A percentile compares a stretch with the other conserved stretches of the same genome.
phyloP scores from a whole-genome alignment of 2,329 filamentous ascomycete species.

The Fusarium ambrosium region DNA sequence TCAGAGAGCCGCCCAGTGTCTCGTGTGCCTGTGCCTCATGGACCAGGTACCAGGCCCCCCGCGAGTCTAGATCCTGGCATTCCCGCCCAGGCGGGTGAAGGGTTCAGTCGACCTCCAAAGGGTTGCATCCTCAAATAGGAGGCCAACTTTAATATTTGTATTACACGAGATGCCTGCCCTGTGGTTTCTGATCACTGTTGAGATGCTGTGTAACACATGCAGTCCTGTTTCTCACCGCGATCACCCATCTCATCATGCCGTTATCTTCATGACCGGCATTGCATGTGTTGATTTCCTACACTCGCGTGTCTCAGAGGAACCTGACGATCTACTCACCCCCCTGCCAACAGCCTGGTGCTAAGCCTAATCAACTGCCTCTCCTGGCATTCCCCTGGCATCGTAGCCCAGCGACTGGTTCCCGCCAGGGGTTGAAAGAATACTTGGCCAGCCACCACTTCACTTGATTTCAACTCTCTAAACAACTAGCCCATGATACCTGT shows the following conservation, averaged over 20 bases:
- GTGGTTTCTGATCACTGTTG: neutral
- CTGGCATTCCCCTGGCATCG: slow-evolving; percentile 19
- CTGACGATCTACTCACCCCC: slow-evolving; percentile 9
- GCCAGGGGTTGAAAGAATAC: neutral
- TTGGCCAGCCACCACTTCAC: neutral
- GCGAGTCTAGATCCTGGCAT: slow-evolving; percentile 24
- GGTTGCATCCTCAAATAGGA: slow-evolving; percentile 17
- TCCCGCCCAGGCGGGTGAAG: neutral
- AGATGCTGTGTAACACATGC: neutral
- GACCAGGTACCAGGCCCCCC: neutral
- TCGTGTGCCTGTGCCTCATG: slow-evolving; percentile 9
- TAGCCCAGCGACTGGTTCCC: slow-evolving; percentile 20
- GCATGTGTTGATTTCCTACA: slow-evolving; percentile 3
- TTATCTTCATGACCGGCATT: neutral
- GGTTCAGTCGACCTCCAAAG: neutral
- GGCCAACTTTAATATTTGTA: slow-evolving; percentile 4
- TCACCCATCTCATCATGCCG: neutral
- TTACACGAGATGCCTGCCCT: neutral
- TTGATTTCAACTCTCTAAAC: neutral
- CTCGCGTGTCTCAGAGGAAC: neutral
- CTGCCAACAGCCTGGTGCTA: neutral
- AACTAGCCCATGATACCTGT: neutral
- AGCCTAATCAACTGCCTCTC: slow-evolving; percentile 27
- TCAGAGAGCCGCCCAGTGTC: slow-evolving; percentile 4
- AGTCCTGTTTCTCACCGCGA: neutral